Conservation (phyloP, 495 filamentous ascomycete species). For the Hypoxylon subgilvum region DNA sequence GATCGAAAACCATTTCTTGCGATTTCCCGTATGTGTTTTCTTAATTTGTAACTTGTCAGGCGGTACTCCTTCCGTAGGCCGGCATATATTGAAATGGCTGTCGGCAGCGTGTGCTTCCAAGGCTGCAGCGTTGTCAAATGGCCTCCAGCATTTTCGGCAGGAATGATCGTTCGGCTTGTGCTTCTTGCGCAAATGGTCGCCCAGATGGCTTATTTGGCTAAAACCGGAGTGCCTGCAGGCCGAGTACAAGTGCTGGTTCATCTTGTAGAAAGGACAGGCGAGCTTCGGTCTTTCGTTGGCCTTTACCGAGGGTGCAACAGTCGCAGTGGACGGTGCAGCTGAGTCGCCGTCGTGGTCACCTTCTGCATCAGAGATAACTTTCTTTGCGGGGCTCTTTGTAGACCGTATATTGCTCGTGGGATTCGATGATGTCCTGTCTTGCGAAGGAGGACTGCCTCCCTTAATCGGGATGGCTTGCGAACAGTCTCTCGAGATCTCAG, state of each 20-base stretch:
- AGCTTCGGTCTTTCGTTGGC: not conserved
- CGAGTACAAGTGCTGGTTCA: slow-evolving; percentile 4
- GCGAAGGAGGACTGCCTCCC: too few relatives aligned
- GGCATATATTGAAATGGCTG: not conserved
- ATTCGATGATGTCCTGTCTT: too few relatives aligned
- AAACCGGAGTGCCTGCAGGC: not conserved
- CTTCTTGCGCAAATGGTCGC: slow-evolving; percentile 3
- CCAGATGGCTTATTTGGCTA: not conserved
- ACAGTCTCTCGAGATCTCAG: too few relatives aligned
- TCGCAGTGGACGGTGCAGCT: not conserved
- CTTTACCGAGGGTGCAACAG: not conserved
- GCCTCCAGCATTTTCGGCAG: not conserved
- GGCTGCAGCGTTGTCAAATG: not conserved
- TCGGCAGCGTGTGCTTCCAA: not conserved
- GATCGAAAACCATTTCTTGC: slow-evolving; percentile 8
- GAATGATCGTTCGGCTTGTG: not conserved
- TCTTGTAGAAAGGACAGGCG: slow-evolving; percentile 12
- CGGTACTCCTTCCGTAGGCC: not conserved
- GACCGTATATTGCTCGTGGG: too few relatives aligned
- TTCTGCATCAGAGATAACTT: too few relatives aligned
- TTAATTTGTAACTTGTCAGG: not conserved
- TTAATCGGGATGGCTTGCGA: too few relatives aligned
- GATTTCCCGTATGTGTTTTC: not conserved
- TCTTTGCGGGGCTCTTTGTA: too few relatives aligned
- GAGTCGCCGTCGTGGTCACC: not conserved